Evolutionary conservation across 169 alveolate species (phyloP).

Genomic region (Babesia bovis): DNA sequence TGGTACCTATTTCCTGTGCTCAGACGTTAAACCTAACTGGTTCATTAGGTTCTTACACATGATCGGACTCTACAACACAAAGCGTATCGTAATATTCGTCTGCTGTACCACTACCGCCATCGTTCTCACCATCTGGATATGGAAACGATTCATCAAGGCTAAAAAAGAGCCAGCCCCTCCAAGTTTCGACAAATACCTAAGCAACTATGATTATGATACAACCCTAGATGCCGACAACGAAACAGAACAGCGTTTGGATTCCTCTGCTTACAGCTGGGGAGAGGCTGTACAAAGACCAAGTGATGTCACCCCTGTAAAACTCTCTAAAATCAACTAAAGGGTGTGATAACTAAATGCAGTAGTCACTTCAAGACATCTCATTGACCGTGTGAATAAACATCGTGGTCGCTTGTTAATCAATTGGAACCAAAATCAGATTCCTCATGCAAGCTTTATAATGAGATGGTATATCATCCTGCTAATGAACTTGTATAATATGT

Average conservation of each 20-base stretch:
- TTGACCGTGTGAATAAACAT: too few relatives aligned
- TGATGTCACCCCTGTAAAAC: constrained; percentile 66
- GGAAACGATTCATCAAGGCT: constrained; percentile 1
- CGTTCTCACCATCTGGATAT: constrained; percentile 1
- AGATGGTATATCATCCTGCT: too few relatives aligned
- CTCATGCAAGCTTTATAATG: too few relatives aligned
- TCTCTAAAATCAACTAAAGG: constrained; percentile 17
- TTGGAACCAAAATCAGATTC: too few relatives aligned
- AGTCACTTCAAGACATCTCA: background rate
- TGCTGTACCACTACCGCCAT: background rate
- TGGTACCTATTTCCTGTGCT: constrained; percentile 59
- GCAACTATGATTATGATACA: constrained; percentile 33
- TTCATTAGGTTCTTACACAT: background rate
- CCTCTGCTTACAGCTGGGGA: constrained; percentile 60
- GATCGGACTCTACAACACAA: background rate
- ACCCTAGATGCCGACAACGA: background rate
- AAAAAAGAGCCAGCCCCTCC: background rate
- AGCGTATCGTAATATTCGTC: background rate
- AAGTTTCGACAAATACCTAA: constrained; percentile 22
- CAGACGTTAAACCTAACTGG: constrained; percentile 1
- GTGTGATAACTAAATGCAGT: background rate
- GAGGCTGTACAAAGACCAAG: constrained; percentile 47
- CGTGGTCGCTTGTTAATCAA: too few relatives aligned
- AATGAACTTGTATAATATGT: too few relatives aligned
- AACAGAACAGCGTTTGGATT: constrained; percentile 25